Percentiles rank a stretch among this genome's conserved stretches.
These are phyloP conservation scores for Cucumis hystrix DNA, from an alignment of 306 rosid species.

Conservation along the genomic window DNA sequence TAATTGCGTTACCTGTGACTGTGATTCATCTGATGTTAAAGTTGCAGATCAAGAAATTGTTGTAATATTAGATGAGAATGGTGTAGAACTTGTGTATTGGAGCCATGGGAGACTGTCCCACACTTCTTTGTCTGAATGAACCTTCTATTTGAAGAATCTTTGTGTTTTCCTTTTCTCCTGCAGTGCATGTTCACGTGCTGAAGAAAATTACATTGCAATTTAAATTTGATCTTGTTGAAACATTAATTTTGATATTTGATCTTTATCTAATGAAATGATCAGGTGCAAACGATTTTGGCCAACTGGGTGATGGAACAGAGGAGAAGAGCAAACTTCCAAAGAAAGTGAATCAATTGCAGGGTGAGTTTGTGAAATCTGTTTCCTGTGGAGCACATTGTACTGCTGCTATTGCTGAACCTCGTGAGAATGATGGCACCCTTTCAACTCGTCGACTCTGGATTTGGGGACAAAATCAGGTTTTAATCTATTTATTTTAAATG, in stretches of 20 bases:
- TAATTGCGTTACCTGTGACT: neutral
- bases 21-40: neutral
- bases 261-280: neutral
- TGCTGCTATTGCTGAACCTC: slow-evolving; percentile 81
- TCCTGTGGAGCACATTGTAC: slow-evolving; percentile 94
- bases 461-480: slow-evolving; percentile 97
- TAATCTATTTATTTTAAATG: neutral
- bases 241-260: neutral
- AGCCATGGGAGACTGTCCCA: neutral
- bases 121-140: neutral
- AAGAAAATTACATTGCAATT: too few species aligned
- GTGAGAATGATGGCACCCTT: slow-evolving; percentile 53
- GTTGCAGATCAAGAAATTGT: neutral
- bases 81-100: too few species aligned
- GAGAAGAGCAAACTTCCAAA: slow-evolving; percentile 57
- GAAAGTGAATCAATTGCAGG: slow-evolving; percentile 52
- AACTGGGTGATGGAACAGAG: slow-evolving; percentile 96
- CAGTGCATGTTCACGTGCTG: neutral
- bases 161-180: neutral
- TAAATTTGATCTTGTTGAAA: too few species aligned
- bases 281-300: slow-evolving; percentile 91
- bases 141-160: neutral
- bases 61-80: too few species aligned
- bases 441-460: slow-evolving; percentile 78
- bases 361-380: slow-evolving; percentile 67